A percentile compares a stretch with the other conserved stretches of the same genome.
Conservation (phyloP, 2,329 filamentous ascomycete genomes). For the Fusarium falciforme region DNA sequence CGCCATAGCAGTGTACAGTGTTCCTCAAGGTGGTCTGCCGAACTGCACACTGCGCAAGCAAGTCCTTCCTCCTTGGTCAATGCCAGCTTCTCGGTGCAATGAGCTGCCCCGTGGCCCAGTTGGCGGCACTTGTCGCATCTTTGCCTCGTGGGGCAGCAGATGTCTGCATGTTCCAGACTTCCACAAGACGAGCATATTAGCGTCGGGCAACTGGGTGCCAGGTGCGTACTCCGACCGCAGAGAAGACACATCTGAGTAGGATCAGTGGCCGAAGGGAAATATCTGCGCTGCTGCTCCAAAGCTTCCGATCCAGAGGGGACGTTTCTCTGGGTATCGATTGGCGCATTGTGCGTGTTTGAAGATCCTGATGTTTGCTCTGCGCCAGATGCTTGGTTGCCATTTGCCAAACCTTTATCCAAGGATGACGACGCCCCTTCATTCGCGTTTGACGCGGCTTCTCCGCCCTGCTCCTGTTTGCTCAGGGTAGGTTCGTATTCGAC, state of each 20-base stretch:
- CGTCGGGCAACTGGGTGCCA: constrained; percentile 56
- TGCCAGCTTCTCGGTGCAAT: constrained; percentile 68
- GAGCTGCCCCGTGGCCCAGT: constrained; percentile 64
- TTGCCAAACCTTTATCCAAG: constrained; percentile 2
- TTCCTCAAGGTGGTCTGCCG: constrained; percentile 66
- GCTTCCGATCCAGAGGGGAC: constrained; percentile 49
- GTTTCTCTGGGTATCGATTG: constrained; percentile 30
- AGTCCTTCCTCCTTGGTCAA: constrained; percentile 63
- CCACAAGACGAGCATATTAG: constrained; percentile 62
- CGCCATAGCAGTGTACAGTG: constrained; percentile 72
- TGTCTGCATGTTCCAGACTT: constrained; percentile 58
- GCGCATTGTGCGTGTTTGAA: constrained; percentile 4
- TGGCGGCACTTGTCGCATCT: constrained; percentile 72
- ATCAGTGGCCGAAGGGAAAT: constrained; percentile 63
- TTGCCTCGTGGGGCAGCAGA: constrained; percentile 61
- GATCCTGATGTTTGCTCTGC: constrained; percentile 1
- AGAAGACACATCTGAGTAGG: constrained; percentile 60
- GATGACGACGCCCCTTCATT: constrained; percentile 7
- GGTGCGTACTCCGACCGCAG: constrained; percentile 63
- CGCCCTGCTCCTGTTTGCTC: constrained; percentile 20
- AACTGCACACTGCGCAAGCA: constrained; percentile 71
- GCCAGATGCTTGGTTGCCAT: constrained; percentile 17
- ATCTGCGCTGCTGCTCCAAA: constrained; percentile 55
- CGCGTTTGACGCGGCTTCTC: constrained; percentile 6
- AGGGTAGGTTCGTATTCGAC: constrained; percentile 41